Evolutionary conservation across 1,284 basidiomycete genomes (phyloP).

Genomic region (Thecaphora thlaspeos): DNA sequence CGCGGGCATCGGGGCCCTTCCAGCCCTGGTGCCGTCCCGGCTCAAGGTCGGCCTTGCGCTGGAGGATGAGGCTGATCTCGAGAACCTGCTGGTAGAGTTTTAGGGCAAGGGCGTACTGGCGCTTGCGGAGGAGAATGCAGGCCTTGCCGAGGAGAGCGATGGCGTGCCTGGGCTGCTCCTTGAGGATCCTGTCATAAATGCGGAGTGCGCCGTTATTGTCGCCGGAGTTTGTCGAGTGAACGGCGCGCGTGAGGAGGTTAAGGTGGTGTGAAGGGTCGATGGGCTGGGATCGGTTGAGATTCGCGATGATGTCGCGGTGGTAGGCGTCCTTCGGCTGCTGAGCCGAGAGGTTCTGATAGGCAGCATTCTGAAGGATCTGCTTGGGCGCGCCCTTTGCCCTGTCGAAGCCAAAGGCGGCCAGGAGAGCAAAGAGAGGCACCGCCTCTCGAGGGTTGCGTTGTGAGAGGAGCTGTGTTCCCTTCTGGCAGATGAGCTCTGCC

Average conservation of each 20-base stretch:
- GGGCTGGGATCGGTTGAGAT: constrained; percentile 22
- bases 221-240: constrained; percentile 33
- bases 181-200: constrained; percentile 40
- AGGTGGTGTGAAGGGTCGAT: constrained; percentile 38
- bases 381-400: constrained; percentile 45
- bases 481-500: constrained; percentile 32
- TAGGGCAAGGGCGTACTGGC: constrained; percentile 43
- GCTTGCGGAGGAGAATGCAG: constrained; percentile 46
- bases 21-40: constrained; percentile 23
- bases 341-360: constrained; percentile 39
- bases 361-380: constrained; percentile 44
- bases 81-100: constrained; percentile 52
- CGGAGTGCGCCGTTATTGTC: constrained; percentile 35
- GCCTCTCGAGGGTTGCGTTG: constrained; percentile 36
- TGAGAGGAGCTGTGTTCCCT: constrained; percentile 36
- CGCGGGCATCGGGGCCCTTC: constrained; percentile 52
- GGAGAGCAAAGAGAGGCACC: constrained; percentile 37
- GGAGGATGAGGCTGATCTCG: constrained; percentile 33
- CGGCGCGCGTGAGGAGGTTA: constrained; percentile 35
- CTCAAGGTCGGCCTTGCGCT: constrained; percentile 30
- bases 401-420: constrained; percentile 38
- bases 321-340: constrained; percentile 32
- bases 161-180: constrained; percentile 31
- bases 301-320: constrained; percentile 22
- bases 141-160: constrained; percentile 53